phyloP scores from a whole-genome alignment of 176 grass and related monocot genomes.

The Aegilops sharonensis region DNA sequence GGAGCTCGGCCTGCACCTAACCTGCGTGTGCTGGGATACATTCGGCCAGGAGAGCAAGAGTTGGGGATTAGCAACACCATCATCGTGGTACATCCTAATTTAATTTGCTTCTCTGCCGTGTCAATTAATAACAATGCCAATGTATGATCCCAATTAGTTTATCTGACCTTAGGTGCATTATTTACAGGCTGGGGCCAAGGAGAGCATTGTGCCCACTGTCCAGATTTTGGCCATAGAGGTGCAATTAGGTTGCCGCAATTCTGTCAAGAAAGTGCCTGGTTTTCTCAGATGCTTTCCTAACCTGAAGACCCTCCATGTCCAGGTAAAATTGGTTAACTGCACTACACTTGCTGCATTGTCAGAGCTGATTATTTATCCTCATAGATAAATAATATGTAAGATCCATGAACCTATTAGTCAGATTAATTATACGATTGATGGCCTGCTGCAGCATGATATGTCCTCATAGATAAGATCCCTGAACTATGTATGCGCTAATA shows the following conservation, averaged over 20 bases:
- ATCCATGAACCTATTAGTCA: too few relatives aligned
- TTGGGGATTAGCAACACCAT: neutral
- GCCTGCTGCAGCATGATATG: too few relatives aligned
- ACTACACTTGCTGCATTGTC: neutral
- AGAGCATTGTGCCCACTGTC: neutral
- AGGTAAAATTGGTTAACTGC: neutral
- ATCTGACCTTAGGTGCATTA: neutral
- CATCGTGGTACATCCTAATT: neutral
- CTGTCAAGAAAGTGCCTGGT: neutral
- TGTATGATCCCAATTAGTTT: neutral
- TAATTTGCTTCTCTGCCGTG: too few relatives aligned
- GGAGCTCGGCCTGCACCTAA: neutral
- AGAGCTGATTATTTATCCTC: too few relatives aligned
- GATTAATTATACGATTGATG: too few relatives aligned
- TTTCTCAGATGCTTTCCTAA: neutral
- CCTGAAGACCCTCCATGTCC: neutral
- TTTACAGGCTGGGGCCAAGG: neutral
- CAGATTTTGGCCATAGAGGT: neutral
- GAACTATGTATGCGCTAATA: too few relatives aligned
- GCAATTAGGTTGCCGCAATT: neutral
- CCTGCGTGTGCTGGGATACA: neutral
- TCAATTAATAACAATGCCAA: neutral
- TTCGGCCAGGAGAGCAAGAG: neutral
- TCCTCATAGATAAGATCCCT: too few relatives aligned
- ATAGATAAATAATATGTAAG: too few relatives aligned